These are phyloP conservation scores for Sclerotiophoma versabilis DNA, from an alignment of 2,329 filamentous ascomycete genomes.

Conservation along the genomic window DNA sequence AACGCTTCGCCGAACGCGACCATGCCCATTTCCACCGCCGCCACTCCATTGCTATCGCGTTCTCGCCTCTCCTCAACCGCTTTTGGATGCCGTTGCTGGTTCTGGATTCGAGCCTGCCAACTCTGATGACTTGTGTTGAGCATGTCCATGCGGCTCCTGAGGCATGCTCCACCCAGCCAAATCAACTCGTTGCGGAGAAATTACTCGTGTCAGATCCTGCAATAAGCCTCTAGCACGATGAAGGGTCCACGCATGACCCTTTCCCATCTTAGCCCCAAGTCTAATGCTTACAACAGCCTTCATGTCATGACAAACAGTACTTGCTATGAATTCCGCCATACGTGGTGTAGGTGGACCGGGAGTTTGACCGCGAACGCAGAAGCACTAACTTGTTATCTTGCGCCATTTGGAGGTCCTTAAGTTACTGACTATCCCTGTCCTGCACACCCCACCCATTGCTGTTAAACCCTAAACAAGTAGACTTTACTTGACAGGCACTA, in stretches of 20 bases:
- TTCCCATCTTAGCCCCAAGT: background rate
- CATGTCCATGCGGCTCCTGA: constrained; percentile 15
- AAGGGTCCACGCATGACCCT: constrained; percentile 12
- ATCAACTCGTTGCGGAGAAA: constrained; percentile 17
- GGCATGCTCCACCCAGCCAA: constrained; percentile 12
- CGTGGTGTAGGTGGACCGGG: no score
- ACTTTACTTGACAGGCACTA: no score
- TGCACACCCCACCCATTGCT: no score
- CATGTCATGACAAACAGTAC: background rate
- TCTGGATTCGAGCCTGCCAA: constrained; percentile 3
- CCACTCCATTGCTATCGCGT: background rate
- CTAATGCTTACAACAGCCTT: background rate
- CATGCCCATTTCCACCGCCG: constrained; percentile 1
- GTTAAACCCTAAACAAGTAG: no score
- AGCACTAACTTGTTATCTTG: no score
- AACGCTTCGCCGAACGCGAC: constrained; percentile 5
- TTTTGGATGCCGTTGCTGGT: constrained; percentile 5
- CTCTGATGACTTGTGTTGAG: constrained; percentile 2
- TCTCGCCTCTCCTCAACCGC: constrained; percentile 3
- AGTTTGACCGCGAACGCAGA: no score
- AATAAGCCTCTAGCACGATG: constrained; percentile 17
- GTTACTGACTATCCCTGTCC: no score
- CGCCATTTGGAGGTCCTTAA: no score
- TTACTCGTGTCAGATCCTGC: constrained; percentile 21
- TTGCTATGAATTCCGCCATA: no score